Evolutionary conservation across 2,329 filamentous ascomycete species (phyloP), one percentile per base, ranked within the genome.

Genomic region (Chrysoporthe deuterocubensis): DNA sequence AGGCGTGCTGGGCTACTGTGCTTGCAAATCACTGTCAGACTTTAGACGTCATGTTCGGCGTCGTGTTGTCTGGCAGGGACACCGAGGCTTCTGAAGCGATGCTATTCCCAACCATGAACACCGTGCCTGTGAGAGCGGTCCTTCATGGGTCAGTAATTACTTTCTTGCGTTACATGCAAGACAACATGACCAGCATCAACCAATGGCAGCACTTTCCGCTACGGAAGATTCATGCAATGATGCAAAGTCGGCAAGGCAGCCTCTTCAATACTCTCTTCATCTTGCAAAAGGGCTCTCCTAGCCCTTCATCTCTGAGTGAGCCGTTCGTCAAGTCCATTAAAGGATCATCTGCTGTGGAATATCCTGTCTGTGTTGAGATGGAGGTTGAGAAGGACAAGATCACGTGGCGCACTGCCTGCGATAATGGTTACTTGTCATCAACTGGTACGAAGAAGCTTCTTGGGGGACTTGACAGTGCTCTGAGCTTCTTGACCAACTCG

Each of bases 101-200:
- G 14, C 83, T 94, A 75, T 97, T 97, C 73, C 95, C 94, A 0
- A 93, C 92, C 0, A 97, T 97, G 92, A 97, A 97, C 74, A 97
- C 94, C 0, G 89, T 97, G 0, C 87, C 91, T 0, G 83, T 97
- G 8, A 85, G 94, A 13, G 86, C 86, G 1, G 83, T 94, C 2
- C 76, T 97, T 2, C 91, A 96, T 72, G 92, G 92, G 1, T 88
- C 84, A 0, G 79, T 86, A 0, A 71, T 77, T 0, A 84, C 89
- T 0, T 89, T 96, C 79, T 79, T 97, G 40, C 83, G 81, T 14
- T 92, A 94, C 74, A 84, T 94, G 71, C 93, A 97, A 74, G 85
- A 89, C 1, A 90, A 87, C 69, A 86, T 92, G 77, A 82, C 84
- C 1, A 84, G 85, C 34, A 85, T 93, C 42, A 82, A 88, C n/a